These are phyloP conservation scores for Gnetum montanum DNA, from an alignment of 75 land plant genomes.

Conservation along the genomic window DNA sequence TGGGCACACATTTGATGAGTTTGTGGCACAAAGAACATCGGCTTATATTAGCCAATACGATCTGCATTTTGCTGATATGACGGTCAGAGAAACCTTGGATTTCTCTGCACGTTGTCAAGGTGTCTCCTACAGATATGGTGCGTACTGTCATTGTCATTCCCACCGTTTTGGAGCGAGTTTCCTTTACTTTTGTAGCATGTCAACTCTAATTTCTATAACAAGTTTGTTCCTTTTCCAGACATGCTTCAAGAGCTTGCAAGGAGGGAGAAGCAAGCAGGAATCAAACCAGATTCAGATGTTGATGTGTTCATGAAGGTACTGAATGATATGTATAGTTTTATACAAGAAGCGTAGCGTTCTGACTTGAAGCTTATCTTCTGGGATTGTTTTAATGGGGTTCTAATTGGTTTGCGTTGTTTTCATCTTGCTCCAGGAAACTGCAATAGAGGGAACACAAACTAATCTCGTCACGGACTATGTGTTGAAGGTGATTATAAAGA, in stretches of 20 bases:
- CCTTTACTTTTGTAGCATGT: too few species aligned
- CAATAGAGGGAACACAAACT: constrained; percentile 18
- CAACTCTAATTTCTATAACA: too few species aligned
- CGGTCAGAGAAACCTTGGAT: constrained; percentile 80
- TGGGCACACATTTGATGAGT: constrained; percentile 47
- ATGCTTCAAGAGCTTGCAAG: constrained; percentile 25
- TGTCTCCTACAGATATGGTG: constrained; percentile 30
- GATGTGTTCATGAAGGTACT: constrained; percentile 42
- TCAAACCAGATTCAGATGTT: constrained; percentile 36
- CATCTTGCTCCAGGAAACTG: constrained; percentile 16
- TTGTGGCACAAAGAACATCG: constrained; percentile 57
- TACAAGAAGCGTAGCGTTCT: too few species aligned
- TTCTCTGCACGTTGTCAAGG: constrained; percentile 79
- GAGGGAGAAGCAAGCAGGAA: constrained; percentile 38
- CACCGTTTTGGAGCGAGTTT: too few species aligned
- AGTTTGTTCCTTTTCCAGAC: too few species aligned
- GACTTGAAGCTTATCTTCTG: too few species aligned
- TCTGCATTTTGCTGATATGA: constrained; percentile 64
- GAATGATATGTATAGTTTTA: too few species aligned
- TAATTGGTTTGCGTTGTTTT: neutral
- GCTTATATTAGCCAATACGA: constrained; percentile 74
- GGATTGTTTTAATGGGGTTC: neutral
- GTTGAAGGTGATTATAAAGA: constrained; percentile 14
- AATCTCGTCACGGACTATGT: constrained; percentile 30
- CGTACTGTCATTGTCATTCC: too few species aligned